Base-by-base conservation (phyloP, 208 protist genomes). In the Histomonas meleagridis region DNA sequence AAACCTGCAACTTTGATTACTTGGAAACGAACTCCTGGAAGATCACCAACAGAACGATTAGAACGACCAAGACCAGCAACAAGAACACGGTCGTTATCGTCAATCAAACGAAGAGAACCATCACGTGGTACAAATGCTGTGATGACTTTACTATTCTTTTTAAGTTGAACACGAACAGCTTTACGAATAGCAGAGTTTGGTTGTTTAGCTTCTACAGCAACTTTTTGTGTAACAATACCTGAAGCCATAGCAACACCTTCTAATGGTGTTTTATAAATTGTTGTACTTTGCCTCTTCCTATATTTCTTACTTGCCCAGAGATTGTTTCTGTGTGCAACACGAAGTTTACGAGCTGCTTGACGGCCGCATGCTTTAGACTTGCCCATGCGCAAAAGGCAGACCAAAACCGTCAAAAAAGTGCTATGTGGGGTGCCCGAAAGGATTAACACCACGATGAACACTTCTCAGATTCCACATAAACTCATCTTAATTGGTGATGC, bases 111-210 rank as follows among this genome's bases (percentile, higher is more conserved):
- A 21, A 99, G 95, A 94, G 96, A 98, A 97, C 98, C 98, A 95
- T 99, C 98, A 78, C 96, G 95, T 92, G 98, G 98, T 65, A 99
- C 98, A 96, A 99, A 99, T 92, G 98, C 98, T 90, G 98, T 97
- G 94, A 99, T 98, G 94, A 98, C 99, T 97, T 99, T 99, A 93
- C 97, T 97, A 97, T 99, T 99, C 97, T 99, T 99, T 95, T 99
- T 99, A 65, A 99, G 97, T 96, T 99, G 98, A 91, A 99, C 98
- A 95, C 98, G 97, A 76, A 99, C 98, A 95, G 98, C 99, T 96
- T 99, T 99, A 96, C 98, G 98, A 94, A 99, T 98, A 91, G 98
- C 98, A 93, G 98, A 99, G 97, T 99, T 99, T 93, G 98, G 98
- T 97, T 99, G 98, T 95, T 99, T 99, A 86, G 98, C 96, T 94